Base-by-base conservation (phyloP, 768 basidiomycete species). In the Cubamyces sp. region DNA sequence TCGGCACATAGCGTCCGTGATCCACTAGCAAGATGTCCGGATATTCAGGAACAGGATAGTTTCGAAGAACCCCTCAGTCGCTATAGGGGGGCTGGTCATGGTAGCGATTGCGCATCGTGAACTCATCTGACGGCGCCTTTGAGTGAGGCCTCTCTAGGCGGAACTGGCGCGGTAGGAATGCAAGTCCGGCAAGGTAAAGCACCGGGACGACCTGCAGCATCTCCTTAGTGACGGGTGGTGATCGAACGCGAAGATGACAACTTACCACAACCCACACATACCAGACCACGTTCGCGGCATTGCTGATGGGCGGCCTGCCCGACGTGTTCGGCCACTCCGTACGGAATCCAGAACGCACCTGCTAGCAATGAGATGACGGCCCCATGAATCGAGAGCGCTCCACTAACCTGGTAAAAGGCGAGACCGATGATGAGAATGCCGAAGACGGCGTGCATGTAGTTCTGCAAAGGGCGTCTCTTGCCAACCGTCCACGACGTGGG, bases 371-470 rank as follows among this genome's bases (percentile, higher is more conserved):
- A 82, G 48, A 16, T 25, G 3, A 4, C 8, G 14, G 6, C 14
- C 16, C 26, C 65, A 0, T 74, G 9, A 14, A 40, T 49, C 16
- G 21, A 30, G 28, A 18, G 23, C 37, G 25, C n/a, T 16, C n/a
- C 15, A 34, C 46, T 9, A 19, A 77, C 78, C 68, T 79, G 74
- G 60, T 78, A 84, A 30, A 79, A 80, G 2, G 84, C 83, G 23
- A 87, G 71, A 1, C 73, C 80, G 52, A 89, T 75, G 54, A 86
- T 87, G 0, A 74, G 71, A 7, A 87, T 70, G 1, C 87, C 87
- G 23, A 88, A 66, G 3, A 80, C 57, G 9, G 78, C 82, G 54
- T 79, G 78, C 39, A 73, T 34, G 60, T 77, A 77, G 59, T 79
- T 78, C 61, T 79, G 78, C 6, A 81, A 78, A 8, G 84, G 75